phyloP scores from a whole-genome alignment of 2,329 filamentous ascomycete species.

The Chaetoscypha palmicola region DNA sequence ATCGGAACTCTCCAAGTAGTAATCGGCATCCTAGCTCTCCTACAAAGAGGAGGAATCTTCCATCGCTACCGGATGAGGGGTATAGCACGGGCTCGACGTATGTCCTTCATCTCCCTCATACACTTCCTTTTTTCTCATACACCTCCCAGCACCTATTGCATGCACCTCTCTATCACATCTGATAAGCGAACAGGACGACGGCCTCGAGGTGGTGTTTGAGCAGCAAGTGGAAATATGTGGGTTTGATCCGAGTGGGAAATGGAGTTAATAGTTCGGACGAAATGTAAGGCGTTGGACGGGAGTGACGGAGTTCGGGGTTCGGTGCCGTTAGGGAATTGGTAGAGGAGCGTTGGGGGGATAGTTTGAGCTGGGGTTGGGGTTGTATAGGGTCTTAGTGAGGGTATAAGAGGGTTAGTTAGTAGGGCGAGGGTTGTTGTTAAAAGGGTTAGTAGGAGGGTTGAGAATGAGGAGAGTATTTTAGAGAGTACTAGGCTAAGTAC shows the following conservation, averaged over 20 bases:
- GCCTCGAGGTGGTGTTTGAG: too few relatives aligned
- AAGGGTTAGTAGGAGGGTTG: neutral
- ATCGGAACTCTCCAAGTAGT: conserved; percentile 5
- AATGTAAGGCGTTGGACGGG: conserved; percentile 47
- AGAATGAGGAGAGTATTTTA: neutral
- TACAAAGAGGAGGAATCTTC: conserved; percentile 6
- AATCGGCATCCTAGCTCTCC: conserved; percentile 3
- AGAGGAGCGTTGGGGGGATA: neutral
- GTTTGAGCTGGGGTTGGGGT: neutral
- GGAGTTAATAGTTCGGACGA: too few relatives aligned
- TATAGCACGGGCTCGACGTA: neutral
- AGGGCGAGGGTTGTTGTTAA: neutral
- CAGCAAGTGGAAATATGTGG: too few relatives aligned
- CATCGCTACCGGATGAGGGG: neutral
- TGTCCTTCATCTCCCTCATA: neutral
- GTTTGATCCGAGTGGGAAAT: too few relatives aligned
- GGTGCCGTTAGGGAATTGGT: conserved; percentile 7
- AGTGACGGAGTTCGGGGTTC: conserved; percentile 19
- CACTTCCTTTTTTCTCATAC: neutral
- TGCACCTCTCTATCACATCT: too few relatives aligned
- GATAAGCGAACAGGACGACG: too few relatives aligned
- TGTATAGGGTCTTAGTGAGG: neutral
- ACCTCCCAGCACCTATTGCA: too few relatives aligned
- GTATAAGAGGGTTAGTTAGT: neutral
- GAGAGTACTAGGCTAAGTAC: too few relatives aligned